phyloP scores from a whole-genome alignment of 768 basidiomycete species.

The Termitomyces sp. region DNA sequence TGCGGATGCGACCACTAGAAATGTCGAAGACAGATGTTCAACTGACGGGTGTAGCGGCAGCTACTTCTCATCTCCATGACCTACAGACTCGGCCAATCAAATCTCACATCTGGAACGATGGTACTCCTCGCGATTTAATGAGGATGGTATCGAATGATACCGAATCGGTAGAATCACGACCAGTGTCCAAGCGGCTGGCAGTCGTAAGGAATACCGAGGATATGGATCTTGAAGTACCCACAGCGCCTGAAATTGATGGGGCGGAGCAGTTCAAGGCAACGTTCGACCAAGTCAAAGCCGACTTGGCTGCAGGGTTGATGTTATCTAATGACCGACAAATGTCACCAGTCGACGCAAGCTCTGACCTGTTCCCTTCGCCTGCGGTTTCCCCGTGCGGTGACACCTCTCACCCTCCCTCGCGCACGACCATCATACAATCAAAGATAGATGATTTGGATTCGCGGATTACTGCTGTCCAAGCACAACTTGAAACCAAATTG shows the following conservation, averaged over 20 bases:
- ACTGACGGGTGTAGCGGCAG: conserved; percentile 81
- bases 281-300: conserved; percentile 84
- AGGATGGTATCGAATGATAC: conserved; percentile 33
- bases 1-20: conserved; percentile 73
- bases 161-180: conserved; percentile 18
- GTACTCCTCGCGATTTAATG: conserved; percentile 31
- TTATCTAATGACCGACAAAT: conserved; percentile 21
- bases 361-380: conserved; percentile 10
- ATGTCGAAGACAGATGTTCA: conserved; percentile 70
- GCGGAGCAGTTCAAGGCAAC: conserved; percentile 74
- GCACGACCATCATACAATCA: conserved; percentile 52
- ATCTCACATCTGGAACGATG: conserved; percentile 38
- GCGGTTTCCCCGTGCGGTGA: conserved; percentile 12
- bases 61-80: conserved; percentile 78
- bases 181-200: conserved; percentile 24
- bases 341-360: background rate
- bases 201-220: conserved; percentile 23
- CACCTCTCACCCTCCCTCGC: conserved; percentile 39
- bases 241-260: conserved; percentile 54
- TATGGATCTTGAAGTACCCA: conserved; percentile 40
- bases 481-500: conserved; percentile 63
- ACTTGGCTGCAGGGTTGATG: conserved; percentile 56
- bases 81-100: conserved; percentile 37
- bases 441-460: conserved; percentile 66
- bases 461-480: conserved; percentile 47